phyloP scores from a whole-genome alignment of 768 basidiomycete species.

The Boletus eberwhitei region DNA sequence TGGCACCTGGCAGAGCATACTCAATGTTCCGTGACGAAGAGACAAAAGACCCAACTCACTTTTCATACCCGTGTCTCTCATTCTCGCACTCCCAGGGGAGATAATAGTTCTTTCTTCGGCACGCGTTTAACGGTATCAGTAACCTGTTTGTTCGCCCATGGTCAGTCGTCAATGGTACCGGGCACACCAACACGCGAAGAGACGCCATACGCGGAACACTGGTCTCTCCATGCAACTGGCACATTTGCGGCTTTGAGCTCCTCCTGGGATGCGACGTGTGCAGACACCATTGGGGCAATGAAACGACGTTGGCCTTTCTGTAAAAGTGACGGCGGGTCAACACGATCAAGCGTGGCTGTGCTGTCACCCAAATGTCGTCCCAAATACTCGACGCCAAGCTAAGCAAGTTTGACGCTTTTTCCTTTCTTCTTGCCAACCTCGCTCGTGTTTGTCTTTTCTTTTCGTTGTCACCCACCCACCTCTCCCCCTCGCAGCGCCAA shows the following conservation, averaged over 20 bases:
- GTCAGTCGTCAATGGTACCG: background rate
- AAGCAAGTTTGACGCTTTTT: no score
- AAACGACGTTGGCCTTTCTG: background rate
- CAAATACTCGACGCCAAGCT: no score
- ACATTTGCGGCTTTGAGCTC: constrained; percentile 74
- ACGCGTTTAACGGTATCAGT: constrained; percentile 83
- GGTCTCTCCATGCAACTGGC: constrained; percentile 84
- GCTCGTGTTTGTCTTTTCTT: no score
- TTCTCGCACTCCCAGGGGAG: constrained; percentile 94
- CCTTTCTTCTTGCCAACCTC: no score
- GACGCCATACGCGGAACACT: constrained; percentile 77
- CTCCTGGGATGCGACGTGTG: constrained; percentile 77
- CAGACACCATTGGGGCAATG: constrained; percentile 52
- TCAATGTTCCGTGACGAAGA: constrained; percentile 5
- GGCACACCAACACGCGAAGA: no score
- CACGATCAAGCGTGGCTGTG: constrained; percentile 20
- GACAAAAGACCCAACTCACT: constrained; percentile 43
- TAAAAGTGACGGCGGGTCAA: background rate
- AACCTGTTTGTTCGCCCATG: constrained; percentile 44
- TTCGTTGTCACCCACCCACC: no score
- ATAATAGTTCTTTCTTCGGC: constrained; percentile 74
- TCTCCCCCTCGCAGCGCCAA: no score
- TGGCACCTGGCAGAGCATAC: constrained; percentile 61
- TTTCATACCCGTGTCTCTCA: constrained; percentile 82
- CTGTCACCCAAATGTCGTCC: background rate